phyloP scores from a whole-genome alignment of 352 stramenopile genomes.

The Pythium phragmitis region DNA sequence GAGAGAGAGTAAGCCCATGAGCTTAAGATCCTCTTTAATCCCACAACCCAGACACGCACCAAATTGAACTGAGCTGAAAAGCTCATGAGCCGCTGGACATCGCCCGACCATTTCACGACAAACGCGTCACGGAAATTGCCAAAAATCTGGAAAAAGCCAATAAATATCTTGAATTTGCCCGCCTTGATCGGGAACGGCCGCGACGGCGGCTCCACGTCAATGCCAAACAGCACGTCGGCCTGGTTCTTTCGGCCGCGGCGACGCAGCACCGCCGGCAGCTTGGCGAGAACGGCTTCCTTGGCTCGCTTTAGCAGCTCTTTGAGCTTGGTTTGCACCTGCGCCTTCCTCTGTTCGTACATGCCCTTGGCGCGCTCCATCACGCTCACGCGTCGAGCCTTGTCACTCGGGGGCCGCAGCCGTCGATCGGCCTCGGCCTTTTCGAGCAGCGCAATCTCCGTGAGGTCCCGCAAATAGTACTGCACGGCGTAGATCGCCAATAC shows the following conservation, averaged over 20 bases:
- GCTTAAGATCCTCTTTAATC: background rate
- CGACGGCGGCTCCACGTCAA: slow-evolving; percentile 45
- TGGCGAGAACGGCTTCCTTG: slow-evolving; percentile 13
- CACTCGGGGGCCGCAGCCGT: slow-evolving; percentile 33
- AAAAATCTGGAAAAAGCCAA: slow-evolving; percentile 85
- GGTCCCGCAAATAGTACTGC: slow-evolving; percentile 52
- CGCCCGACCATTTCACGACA: slow-evolving; percentile 58
- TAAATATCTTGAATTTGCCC: slow-evolving; percentile 78
- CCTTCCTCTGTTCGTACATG: slow-evolving; percentile 29
- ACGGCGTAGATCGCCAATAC: slow-evolving; percentile 37
- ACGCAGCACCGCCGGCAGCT: slow-evolving; percentile 22
- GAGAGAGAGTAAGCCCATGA: background rate
- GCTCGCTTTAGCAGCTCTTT: slow-evolving; percentile 32
- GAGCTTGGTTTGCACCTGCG: slow-evolving; percentile 25
- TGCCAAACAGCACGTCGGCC: slow-evolving; percentile 51
- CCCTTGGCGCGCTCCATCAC: slow-evolving; percentile 29
- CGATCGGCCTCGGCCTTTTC: slow-evolving; percentile 64
- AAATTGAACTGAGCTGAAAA: slow-evolving; percentile 74
- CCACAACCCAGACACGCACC: slow-evolving; percentile 27
- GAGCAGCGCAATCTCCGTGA: slow-evolving; percentile 60
- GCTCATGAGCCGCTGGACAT: slow-evolving; percentile 60
- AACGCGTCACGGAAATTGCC: slow-evolving; percentile 72
- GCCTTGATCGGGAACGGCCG: slow-evolving; percentile 55
- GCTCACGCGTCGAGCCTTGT: slow-evolving; percentile 17
- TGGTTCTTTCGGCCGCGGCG: background rate